Base-by-base conservation (phyloP, 805 yeast species). In the Ogataea pini region DNA sequence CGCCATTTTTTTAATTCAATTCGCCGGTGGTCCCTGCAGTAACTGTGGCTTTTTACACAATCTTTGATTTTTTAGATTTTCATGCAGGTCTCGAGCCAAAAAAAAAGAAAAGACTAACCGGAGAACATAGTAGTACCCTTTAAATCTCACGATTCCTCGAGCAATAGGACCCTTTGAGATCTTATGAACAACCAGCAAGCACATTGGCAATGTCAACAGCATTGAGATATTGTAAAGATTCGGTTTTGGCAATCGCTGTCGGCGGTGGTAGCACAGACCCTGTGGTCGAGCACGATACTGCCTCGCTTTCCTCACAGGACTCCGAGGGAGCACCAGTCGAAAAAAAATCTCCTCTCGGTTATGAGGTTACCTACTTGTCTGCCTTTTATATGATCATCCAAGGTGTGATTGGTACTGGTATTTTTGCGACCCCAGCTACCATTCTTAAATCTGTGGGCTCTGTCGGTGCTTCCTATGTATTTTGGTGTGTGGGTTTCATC, bases 361-460 rank as follows among this genome's bases (percentile, higher is more conserved):
- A 72, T 39, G 68, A 72, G 37, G 79, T 85, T 9, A 51, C 56
- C 7, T 49, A 51, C 1, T 14, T 59, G 6, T 43, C 55, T 37
- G 86, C 90, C 47, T 75, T 83, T 44, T 85, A 85, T 44, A 68
- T 83, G 49, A 79, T 83, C 48, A 72, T 84, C 58, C 85, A 83
- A 54, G 80, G 90, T 55, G 79, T 85, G 71, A 73, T 85, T 39
- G 91, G 91, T 54, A 85, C 90, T 0, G 90, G 90, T 67, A 83
- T 85, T 40, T 85, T 85, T 62, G 80, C 86, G 10, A 83, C 86
- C 0, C 87, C 90, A 4, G 79, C 83, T 3, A 72, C 81, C 2
- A 75, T 85, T 49, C 73, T 75, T 13, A 63, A 60, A 13, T 65
- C 73, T 1, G 64, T 72, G 46, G 77, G 78, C 1, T 70, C 75